Conservation (phyloP, 2,329 filamentous ascomycete species). For the Trichoderma sp. region DNA sequence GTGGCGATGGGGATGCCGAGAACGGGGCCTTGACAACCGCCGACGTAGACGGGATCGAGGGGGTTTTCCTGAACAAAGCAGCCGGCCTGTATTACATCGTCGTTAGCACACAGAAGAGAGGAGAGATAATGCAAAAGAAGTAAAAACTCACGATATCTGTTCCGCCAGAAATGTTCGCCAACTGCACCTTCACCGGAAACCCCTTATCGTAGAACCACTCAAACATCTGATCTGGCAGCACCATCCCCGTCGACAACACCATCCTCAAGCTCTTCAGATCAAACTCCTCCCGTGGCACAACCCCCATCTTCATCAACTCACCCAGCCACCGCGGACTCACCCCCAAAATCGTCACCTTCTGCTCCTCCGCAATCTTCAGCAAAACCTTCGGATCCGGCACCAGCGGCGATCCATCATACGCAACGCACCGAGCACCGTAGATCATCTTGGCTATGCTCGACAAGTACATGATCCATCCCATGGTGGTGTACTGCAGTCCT, state of each 20-base stretch:
- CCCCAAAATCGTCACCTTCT: constrained; percentile 69
- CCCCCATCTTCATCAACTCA: constrained; percentile 62
- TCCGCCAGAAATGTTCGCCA: constrained; percentile 73
- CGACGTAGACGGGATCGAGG: constrained; percentile 61
- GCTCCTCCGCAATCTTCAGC: constrained; percentile 58
- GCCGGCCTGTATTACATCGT: constrained; percentile 42
- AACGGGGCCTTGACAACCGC: constrained; percentile 49
- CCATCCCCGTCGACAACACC: constrained; percentile 77
- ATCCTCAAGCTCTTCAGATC: constrained; percentile 59
- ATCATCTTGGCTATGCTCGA: constrained; percentile 56
- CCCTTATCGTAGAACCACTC: constrained; percentile 73
- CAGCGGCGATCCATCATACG: constrained; percentile 86
- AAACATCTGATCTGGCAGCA: constrained; percentile 71
- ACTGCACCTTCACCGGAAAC: constrained; percentile 64
- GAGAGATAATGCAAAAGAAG: not conserved
- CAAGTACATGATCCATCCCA: constrained; percentile 89
- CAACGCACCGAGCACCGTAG: constrained; percentile 57
- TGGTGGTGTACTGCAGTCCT: constrained; percentile 59
- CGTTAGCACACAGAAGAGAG: not conserved
- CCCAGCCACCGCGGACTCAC: constrained; percentile 74
- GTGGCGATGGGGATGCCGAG: constrained; percentile 52
- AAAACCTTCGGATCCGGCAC: constrained; percentile 63
- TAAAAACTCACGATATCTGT: constrained; percentile 63
- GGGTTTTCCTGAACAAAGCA: constrained; percentile 65
- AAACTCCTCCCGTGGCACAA: constrained; percentile 59